These are phyloP conservation scores for Peronospora destructor DNA, from an alignment of 352 stramenopile species.

Conservation along the genomic window DNA sequence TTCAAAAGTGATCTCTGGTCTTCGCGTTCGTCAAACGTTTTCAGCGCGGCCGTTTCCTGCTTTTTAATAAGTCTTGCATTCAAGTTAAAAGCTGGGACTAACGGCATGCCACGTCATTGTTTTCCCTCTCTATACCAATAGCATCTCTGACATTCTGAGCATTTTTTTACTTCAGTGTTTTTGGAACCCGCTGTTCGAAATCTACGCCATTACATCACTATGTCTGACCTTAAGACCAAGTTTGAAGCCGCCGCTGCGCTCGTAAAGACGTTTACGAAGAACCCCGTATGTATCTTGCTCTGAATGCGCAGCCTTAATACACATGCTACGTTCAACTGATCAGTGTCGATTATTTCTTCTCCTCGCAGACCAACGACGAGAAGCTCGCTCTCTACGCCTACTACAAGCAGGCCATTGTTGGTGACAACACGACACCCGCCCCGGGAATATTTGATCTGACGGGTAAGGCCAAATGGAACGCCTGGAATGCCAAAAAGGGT, in stretches of 20 bases:
- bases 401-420: conserved; percentile 87
- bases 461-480: conserved; percentile 86
- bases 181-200: no score
- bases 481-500: conserved; percentile 83
- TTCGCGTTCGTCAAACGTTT: no score
- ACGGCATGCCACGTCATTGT: no score
- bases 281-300: conserved; percentile 30
- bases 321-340: conserved; percentile 1
- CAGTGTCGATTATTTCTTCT: conserved; percentile 1
- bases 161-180: no score
- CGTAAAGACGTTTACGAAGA: conserved; percentile 79
- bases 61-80: no score
- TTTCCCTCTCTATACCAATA: no score
- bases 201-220: conserved; percentile 15
- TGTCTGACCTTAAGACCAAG: conserved; percentile 79
- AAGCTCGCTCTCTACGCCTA: conserved; percentile 87
- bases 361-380: conserved; percentile 68
- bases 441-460: conserved; percentile 85
- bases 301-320: not conserved
- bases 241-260: conserved; percentile 78
- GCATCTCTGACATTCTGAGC: no score
- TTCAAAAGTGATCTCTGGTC: no score
- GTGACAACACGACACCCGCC: conserved; percentile 76
- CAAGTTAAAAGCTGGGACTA: no score
- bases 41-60: no score